Conservation (phyloP, 2,329 filamentous ascomycete species). For the Ceratocystiopsis sp. region DNA sequence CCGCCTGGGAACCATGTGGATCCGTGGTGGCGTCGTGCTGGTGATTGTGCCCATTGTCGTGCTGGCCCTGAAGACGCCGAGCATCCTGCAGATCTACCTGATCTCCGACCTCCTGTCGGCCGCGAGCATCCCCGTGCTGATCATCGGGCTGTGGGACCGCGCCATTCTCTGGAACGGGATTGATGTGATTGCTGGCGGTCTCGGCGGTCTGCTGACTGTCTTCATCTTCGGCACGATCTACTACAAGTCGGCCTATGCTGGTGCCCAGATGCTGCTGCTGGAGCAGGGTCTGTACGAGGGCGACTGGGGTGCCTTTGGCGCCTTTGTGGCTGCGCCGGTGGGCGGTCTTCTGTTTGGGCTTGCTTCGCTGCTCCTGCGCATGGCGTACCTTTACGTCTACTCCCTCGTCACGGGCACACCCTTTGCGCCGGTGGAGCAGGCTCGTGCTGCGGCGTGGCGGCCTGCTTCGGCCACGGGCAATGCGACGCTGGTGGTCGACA, state of each 20-base stretch:
- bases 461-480: not conserved
- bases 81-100: conserved; percentile 65
- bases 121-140: conserved; percentile 54
- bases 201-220: conserved; percentile 62
- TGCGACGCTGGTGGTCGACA: not conserved
- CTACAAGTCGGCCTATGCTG: conserved; percentile 47
- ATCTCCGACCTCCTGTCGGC: conserved; percentile 69
- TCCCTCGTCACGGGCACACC: conserved; percentile 40
- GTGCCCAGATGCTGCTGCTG: conserved; percentile 52
- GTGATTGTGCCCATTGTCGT: conserved; percentile 60
- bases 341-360: conserved; percentile 59
- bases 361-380: conserved; percentile 40
- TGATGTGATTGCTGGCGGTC: conserved; percentile 60
- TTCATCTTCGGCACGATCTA: conserved; percentile 71
- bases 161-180: conserved; percentile 63
- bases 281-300: conserved; percentile 56
- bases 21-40: conserved; percentile 51
- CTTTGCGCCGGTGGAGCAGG: conserved; percentile 48
- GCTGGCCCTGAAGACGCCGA: conserved; percentile 56
- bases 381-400: conserved; percentile 38
- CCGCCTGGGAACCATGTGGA: conserved; percentile 56
- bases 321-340: conserved; percentile 63
- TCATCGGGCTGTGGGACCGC: conserved; percentile 50
- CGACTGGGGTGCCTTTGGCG: conserved; percentile 71
- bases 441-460: too few relatives aligned